Evolutionary conservation across 371 early-diverging fungal genomes (phyloP), one percentile per base, ranked within the genome.

Genomic region (Basidiobolus heterosporus): DNA sequence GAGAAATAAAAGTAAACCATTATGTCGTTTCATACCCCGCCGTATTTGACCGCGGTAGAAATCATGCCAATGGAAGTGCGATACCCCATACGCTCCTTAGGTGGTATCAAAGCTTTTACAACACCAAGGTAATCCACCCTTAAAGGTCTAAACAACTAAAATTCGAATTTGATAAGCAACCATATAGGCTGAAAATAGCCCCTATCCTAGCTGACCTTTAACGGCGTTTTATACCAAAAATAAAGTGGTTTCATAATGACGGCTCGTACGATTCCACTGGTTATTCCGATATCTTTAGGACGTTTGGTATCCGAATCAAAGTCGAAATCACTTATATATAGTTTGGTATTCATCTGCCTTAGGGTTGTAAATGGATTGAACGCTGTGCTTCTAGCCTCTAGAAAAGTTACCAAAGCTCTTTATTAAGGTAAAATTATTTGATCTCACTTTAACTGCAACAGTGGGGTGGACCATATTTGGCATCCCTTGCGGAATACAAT

Each of bases 101-200:
- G 62, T 1, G 80, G 77, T 54, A 72, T 60, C n/a, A 78, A 53
- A 1, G 84, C 82, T 37, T 81, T 66, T 2, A 82, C 85, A 60
- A 82, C 76, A 16, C 80, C 73, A 36, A 83, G 57, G 53, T 85
- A 85, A 57, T 85, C 85, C 2, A 85, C 79, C 13, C 85, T 65
- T 50, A 82, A 60, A 4, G 85, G 85, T n/a, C 82, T 65, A 48
- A 84, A 84, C 8, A 84, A 61, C 77, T 83, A 41, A 30, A 30
- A 5, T 30, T 30, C 36, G 22, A 44, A 19, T 21, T 15, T 19
- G 16, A 45, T 20, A 30, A 35, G 13, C 18, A 6, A n/a, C 13
- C 15, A 19, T 6, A 30, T 4, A 3, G 36, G 11, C 4, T n/a
- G 24, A n/a, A 22, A 3, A 14, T 9, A 41, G 11, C 18, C 8